Percentiles rank a stretch among this genome's conserved stretches.
phyloP scores from a whole-genome alignment of 2,329 filamentous ascomycete genomes.

The Botrytis elliptica region DNA sequence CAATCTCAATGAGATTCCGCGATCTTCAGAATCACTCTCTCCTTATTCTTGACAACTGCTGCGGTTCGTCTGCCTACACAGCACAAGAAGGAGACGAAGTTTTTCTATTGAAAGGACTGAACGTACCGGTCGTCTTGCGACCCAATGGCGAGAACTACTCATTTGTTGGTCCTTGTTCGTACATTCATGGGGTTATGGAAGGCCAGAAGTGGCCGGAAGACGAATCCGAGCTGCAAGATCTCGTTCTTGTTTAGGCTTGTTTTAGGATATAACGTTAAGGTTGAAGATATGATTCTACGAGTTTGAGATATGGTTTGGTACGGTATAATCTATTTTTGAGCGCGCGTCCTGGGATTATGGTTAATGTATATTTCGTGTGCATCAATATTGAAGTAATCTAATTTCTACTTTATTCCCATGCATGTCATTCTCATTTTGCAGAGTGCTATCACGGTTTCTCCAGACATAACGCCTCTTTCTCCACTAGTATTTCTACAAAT shows the following conservation, averaged over 20 bases:
- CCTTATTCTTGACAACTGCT: not conserved
- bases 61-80: not conserved
- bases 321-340: not conserved
- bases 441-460: not conserved
- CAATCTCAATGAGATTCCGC: no score
- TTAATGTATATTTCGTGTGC: not conserved
- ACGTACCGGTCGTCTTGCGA: not conserved
- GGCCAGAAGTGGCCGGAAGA: not conserved
- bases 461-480: not conserved
- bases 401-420: not conserved
- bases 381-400: not conserved
- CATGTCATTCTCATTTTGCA: not conserved
- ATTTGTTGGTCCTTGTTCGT: not conserved
- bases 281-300: not conserved
- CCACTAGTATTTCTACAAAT: not conserved
- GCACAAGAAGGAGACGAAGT: not conserved
- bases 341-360: accelerated
- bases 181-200: not conserved
- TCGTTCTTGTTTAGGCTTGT: not conserved
- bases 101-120: not conserved
- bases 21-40: no score
- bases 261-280: not conserved
- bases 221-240: not conserved
- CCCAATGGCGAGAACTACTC: not conserved
- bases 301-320: not conserved